These are phyloP conservation scores for Phylloporus rhodoxanthus DNA, from an alignment of 768 basidiomycete species.

Conservation along the genomic window DNA sequence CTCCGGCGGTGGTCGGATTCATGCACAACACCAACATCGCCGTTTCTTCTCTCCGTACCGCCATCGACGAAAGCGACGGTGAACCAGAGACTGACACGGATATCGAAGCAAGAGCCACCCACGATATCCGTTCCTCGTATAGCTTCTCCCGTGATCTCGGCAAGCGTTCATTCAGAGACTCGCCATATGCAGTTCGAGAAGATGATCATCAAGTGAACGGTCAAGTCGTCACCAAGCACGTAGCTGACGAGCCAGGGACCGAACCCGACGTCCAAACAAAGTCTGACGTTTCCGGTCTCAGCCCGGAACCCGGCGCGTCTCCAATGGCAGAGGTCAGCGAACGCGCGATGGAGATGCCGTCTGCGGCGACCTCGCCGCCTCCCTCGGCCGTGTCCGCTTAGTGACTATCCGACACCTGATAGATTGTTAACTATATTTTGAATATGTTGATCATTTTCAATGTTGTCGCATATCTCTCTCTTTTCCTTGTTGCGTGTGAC, in stretches of 20 bases:
- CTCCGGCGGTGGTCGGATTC: slow-evolving; percentile 23
- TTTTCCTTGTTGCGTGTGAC: slow-evolving; percentile 12
- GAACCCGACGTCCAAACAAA: slow-evolving; percentile 11
- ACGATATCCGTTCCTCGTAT: slow-evolving; percentile 28
- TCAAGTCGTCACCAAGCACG: slow-evolving; percentile 16
- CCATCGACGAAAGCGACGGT: slow-evolving; percentile 32
- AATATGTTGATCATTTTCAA: slow-evolving; percentile 33
- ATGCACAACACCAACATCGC: slow-evolving; percentile 34
- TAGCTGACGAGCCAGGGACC: slow-evolving; percentile 8
- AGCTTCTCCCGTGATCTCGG: slow-evolving; percentile 30
- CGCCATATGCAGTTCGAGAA: slow-evolving; percentile 25
- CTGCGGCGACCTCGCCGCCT: slow-evolving; percentile 26
- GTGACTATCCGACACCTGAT: slow-evolving; percentile 17
- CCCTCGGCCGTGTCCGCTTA: slow-evolving; percentile 27
- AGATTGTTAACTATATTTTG: slow-evolving; percentile 29
- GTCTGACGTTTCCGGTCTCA: slow-evolving; percentile 11
- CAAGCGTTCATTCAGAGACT: slow-evolving; percentile 21
- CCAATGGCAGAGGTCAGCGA: slow-evolving; percentile 21
- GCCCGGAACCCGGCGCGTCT: slow-evolving; percentile 17
- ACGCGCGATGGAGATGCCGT: slow-evolving; percentile 20
- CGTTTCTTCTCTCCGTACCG: slow-evolving; percentile 32
- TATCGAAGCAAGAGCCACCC: slow-evolving; percentile 22
- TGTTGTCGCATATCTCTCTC: slow-evolving; percentile 9
- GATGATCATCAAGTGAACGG: slow-evolving; percentile 18
- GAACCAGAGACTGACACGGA: slow-evolving; percentile 32